These are phyloP conservation scores for Plasmodium malariae DNA, from an alignment of 169 alveolate species.

Conservation along the genomic window DNA sequence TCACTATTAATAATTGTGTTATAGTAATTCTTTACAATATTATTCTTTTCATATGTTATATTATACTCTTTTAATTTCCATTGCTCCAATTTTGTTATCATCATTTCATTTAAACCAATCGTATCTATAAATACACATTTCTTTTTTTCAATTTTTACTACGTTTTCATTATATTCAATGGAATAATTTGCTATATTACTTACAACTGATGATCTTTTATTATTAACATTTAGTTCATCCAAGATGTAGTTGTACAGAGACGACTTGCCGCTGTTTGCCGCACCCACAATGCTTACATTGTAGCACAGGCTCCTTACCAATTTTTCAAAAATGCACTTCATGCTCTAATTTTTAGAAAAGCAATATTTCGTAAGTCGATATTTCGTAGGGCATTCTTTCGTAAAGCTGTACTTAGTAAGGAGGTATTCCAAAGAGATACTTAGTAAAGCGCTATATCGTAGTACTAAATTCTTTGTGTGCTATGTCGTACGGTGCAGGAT, in stretches of 20 bases:
- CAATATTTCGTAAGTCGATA: no score
- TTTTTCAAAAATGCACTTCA: not conserved
- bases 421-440: no score
- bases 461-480: no score
- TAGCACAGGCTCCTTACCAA: not conserved
- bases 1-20: conserved; percentile 29
- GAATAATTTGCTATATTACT: conserved; percentile 32
- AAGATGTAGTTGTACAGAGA: conserved; percentile 32
- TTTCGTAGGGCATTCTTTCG: no score
- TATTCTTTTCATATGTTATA: conserved; percentile 9
- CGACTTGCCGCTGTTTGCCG: conserved; percentile 62
- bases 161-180: conserved; percentile 24
- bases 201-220: conserved; percentile 50
- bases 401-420: no score
- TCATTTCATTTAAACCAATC: conserved; percentile 49
- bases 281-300: conserved; percentile 64
- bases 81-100: conserved; percentile 23
- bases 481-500: no score
- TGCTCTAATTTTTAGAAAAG: not conserved
- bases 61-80: conserved; percentile 9
- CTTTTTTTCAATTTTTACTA: not conserved
- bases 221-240: conserved; percentile 13
- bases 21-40: conserved; percentile 19
- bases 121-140: conserved; percentile 59
- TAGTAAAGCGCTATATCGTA: no score